Conservation (phyloP, 2,329 filamentous ascomycete genomes). For the Chaetomium olivaceum region DNA sequence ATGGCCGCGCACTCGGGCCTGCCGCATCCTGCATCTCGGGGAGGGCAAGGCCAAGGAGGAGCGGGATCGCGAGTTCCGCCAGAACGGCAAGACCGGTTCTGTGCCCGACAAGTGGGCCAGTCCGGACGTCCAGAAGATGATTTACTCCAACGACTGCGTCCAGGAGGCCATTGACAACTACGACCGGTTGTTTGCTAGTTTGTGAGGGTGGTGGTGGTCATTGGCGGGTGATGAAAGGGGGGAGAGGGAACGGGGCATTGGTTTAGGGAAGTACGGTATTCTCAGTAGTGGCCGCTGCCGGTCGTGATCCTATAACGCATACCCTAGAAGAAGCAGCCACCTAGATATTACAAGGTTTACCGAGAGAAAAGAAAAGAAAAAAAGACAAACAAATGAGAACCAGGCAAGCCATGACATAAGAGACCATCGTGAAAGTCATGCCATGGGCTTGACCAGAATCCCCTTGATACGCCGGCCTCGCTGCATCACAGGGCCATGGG, state of each 20-base stretch:
- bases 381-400: neutral
- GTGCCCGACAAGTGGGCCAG: constrained; percentile 71
- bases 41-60: constrained; percentile 61
- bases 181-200: constrained; percentile 46
- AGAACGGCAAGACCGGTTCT: constrained; percentile 48
- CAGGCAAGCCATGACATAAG: neutral
- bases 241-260: neutral
- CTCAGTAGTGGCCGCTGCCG: neutral
- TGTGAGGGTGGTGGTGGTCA: constrained; percentile 28
- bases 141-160: constrained; percentile 65
- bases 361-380: neutral
- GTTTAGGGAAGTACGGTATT: neutral
- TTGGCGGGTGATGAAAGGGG: neutral
- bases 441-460: neutral
- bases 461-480: neutral
- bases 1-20: constrained; percentile 54
- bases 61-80: constrained; percentile 57
- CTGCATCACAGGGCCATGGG: neutral
- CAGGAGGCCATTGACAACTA: constrained; percentile 55
- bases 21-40: constrained; percentile 57
- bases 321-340: constrained; percentile 13
- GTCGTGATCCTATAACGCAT: neutral
- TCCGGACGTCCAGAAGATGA: constrained; percentile 66
- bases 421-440: neutral
- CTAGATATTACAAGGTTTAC: constrained; percentile 12